Base-by-base conservation (phyloP, 1,284 basidiomycete species). In the Hymenochaete sp. region DNA sequence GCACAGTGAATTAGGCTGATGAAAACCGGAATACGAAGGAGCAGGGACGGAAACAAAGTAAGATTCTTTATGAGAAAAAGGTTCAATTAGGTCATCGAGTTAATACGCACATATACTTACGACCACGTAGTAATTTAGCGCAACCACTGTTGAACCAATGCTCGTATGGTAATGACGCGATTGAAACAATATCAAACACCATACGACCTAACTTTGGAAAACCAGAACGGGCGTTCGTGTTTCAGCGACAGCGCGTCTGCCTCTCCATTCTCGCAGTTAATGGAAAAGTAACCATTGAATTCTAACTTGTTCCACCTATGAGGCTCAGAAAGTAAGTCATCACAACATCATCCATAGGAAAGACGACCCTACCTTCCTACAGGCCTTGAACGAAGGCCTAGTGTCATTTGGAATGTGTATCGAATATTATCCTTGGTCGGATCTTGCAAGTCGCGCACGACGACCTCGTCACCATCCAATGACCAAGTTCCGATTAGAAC, bases 221-320 rank as follows among this genome's bases (percentile, higher is more conserved):
- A 96, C 79, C 87, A 92, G 61, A 91, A 96, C 19, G 90, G 79
- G 50, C 88, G 73, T 60, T 92, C 87, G 56, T 93, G 81, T 59
- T 85, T 88, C 55, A 93, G 67, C 6, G 76, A 70, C 37, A 95
- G 66, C 14, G 82, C 77, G 16, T 75, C 62, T 10, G 75, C 68
- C 61, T 93, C 90, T 2, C 87, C 90, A 16, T 75, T 87, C 36
- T 73, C 75, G 21, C 85, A 58, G 51, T 87, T 77, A 25, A 92
- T 74, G 0, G 80, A 82, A 48, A 82, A 72, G 60, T 95, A 95
- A 10, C 73, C 71, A 37, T 71, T 57, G 38, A 95, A 73, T 48
- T 90, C 81, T 51, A 96, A 70, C 58, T 79, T 86, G 64, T 96
- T 93, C 92, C 92, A 96, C 35, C 66, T 66, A 57, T 18, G 49